These are phyloP conservation scores for Monsonia emarginata DNA, from an alignment of 441 rosid species.

Conservation along the genomic window DNA sequence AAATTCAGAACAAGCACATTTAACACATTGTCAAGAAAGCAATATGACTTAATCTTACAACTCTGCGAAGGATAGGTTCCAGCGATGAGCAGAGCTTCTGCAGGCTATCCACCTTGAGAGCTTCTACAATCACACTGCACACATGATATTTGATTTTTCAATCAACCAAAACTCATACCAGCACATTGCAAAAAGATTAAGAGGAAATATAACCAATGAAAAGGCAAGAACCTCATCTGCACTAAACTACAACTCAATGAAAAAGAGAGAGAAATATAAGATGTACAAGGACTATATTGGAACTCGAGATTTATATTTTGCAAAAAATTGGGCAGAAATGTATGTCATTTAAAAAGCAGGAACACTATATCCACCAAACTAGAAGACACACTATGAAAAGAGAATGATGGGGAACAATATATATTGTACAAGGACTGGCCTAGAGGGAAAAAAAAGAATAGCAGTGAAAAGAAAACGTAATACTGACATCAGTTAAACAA, in stretches of 20 bases:
- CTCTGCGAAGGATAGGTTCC: constrained; percentile 96
- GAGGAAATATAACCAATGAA: neutral
- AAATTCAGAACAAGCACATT: neutral
- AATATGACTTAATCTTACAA: constrained; percentile 49
- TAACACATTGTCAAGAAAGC: neutral
- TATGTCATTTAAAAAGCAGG: neutral
- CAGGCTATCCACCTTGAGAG: constrained; percentile 87
- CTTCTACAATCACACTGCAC: constrained; percentile 94
- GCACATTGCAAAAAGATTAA: neutral
- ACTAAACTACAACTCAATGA: neutral
- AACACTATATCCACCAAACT: neutral
- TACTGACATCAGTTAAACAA: neutral
- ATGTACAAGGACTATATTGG: neutral
- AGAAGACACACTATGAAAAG: neutral
- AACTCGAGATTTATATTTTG: neutral
- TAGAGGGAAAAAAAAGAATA: neutral
- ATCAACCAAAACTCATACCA: constrained; percentile 6
- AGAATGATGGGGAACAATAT: neutral
- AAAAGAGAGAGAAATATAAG: neutral
- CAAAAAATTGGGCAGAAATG: neutral
- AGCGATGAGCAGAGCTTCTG: constrained; percentile 96
- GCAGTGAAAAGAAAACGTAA: neutral
- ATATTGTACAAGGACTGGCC: neutral
- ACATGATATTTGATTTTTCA: constrained; percentile 10
- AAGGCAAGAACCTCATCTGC: neutral